These are phyloP conservation scores for Hyaloscypha finlandica DNA, from an alignment of 495 filamentous ascomycete genomes.

Conservation along the genomic window DNA sequence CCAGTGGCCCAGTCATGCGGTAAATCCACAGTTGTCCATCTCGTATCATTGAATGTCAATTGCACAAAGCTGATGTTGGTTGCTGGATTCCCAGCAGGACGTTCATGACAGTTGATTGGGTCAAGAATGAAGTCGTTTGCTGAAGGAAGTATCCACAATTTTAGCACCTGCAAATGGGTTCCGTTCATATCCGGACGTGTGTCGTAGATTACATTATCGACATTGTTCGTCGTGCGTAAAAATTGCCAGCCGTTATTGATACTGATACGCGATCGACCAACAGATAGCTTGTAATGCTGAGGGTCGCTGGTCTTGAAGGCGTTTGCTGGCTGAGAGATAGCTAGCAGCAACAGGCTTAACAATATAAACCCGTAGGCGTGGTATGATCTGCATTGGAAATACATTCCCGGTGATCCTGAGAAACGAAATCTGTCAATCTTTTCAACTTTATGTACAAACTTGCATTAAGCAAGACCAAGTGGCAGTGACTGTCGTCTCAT, in stretches of 20 bases:
- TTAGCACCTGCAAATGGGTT: constrained; percentile 19
- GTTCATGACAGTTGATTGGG: constrained; percentile 31
- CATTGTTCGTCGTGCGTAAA: constrained; percentile 39
- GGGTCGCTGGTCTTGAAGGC: no score
- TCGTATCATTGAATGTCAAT: constrained; percentile 39
- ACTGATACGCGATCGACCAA: constrained; percentile 34
- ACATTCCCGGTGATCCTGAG: no score
- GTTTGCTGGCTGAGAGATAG: no score
- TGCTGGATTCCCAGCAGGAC: constrained; percentile 34
- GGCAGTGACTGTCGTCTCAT: no score
- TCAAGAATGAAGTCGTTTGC: constrained; percentile 42
- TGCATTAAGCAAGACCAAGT: no score
- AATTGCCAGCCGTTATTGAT: constrained; percentile 42
- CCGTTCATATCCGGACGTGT: not conserved
- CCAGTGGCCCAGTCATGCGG: constrained; percentile 55
- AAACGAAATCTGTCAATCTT: no score
- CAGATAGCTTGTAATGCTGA: no score
- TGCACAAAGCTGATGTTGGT: constrained; percentile 37
- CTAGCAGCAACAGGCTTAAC: no score
- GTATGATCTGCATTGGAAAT: no score
- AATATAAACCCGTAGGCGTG: no score
- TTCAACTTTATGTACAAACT: no score
- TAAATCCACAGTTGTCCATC: constrained; percentile 40
- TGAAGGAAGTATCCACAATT: constrained; percentile 43
- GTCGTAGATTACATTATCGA: constrained; percentile 40